phyloP scores from a whole-genome alignment of 2,329 filamentous ascomycete genomes.

The Aspergillus intermedius region DNA sequence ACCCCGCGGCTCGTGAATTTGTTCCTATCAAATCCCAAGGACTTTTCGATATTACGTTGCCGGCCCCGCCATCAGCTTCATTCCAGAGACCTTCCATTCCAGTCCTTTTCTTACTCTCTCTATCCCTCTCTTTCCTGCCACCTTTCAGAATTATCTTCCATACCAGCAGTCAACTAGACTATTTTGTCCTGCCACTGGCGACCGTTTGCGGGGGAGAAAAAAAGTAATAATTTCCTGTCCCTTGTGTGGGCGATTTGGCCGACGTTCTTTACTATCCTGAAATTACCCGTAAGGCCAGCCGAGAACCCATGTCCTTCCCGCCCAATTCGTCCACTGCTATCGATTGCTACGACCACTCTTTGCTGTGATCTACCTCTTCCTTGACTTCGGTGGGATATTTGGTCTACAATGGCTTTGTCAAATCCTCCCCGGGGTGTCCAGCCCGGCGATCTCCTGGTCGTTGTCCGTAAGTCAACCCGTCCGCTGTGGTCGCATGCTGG shows the following conservation, averaged over 20 bases:
- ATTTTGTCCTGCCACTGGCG: background rate
- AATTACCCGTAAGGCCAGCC: slow-evolving; percentile 16
- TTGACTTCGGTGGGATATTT: too few species aligned
- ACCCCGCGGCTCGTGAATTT: background rate
- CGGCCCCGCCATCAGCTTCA: background rate
- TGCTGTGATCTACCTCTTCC: too few species aligned
- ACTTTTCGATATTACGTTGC: too few species aligned
- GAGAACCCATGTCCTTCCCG: slow-evolving; percentile 27
- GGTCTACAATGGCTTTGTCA: slow-evolving; percentile 25
- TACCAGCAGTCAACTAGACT: background rate
- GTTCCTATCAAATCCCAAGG: background rate
- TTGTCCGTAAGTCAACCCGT: slow-evolving; percentile 36
- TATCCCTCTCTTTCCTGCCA: slow-evolving; percentile 1
- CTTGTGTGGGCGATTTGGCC: background rate
- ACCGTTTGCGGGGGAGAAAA: background rate
- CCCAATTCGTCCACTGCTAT: slow-evolving; percentile 14
- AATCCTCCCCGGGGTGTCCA: slow-evolving; percentile 30
- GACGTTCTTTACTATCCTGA: background rate
- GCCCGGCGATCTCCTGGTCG: slow-evolving; percentile 39
- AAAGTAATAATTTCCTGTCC: background rate
- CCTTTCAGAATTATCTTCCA: background rate
- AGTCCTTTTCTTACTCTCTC: background rate
- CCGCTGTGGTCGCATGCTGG: slow-evolving; percentile 6
- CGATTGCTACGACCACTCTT: slow-evolving; percentile 4
- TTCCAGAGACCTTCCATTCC: background rate